Evolutionary conservation across 192 early-diverging fungal species (phyloP).

Genomic region (Rhizoclosmatium sp.): DNA sequence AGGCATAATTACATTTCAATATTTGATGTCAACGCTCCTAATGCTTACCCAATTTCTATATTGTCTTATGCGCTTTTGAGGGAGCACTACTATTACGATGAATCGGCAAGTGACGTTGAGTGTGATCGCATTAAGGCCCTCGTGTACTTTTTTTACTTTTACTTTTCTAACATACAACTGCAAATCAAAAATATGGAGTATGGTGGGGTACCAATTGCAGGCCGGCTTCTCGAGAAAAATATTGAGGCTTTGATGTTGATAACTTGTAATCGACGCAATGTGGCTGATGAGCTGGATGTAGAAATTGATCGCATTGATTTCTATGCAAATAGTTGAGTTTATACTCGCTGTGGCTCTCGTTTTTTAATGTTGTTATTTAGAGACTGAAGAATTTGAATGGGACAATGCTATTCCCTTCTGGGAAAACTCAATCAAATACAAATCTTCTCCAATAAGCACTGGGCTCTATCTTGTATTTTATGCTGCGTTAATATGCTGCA

Average conservation of each 20-base stretch:
- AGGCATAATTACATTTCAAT: background rate
- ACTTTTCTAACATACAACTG: background rate
- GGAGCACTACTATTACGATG: constrained; percentile 14
- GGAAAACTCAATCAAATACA: background rate
- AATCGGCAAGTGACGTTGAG: background rate
- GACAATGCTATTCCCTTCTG: constrained; percentile 4
- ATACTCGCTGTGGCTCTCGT: background rate
- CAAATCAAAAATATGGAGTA: background rate
- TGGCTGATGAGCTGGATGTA: background rate
- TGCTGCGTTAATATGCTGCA: background rate
- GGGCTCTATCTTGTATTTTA: constrained; percentile 11
- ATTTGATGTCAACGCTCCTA: background rate
- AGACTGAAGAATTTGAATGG: background rate
- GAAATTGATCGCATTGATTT: background rate
- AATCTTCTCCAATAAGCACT: background rate
- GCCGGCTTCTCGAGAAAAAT: background rate
- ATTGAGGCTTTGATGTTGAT: background rate
- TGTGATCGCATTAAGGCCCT: constrained; percentile 11
- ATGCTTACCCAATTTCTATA: constrained; percentile 19
- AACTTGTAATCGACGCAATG: background rate
- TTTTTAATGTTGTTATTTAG: background rate
- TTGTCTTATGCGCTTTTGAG: constrained; percentile 3
- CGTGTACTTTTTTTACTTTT: constrained; percentile 1
- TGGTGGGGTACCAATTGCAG: background rate
- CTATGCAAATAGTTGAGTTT: background rate